phyloP scores from a whole-genome alignment of 345 rosid genomes.

The Leavenworthia alabamica region DNA sequence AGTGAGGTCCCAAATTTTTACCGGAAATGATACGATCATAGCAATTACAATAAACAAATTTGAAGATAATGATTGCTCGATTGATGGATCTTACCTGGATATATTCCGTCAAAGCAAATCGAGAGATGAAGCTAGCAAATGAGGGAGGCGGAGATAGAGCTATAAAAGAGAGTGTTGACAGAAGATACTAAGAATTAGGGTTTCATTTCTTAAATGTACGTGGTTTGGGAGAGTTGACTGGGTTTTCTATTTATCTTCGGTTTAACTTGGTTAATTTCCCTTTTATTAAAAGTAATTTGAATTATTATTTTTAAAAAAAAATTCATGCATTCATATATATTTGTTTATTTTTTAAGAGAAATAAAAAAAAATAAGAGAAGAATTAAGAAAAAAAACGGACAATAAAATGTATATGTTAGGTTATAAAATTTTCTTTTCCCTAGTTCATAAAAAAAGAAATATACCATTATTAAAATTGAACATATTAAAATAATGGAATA shows the following conservation, averaged over 20 bases:
- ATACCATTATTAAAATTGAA: background rate
- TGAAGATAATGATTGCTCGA: background rate
- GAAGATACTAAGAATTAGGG: constrained; percentile 16
- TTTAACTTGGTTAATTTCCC: background rate
- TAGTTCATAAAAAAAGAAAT: background rate
- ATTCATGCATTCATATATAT: too few species aligned
- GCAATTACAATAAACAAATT: background rate
- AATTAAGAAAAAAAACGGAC: too few species aligned
- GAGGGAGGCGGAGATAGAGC: constrained; percentile 26
- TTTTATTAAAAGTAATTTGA: too few species aligned
- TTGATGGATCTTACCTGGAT: constrained; percentile 23
- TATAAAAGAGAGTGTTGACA: background rate
- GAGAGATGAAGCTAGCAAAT: background rate
- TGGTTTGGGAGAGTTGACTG: background rate
- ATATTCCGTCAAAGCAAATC: constrained; percentile 22
- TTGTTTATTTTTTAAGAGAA: too few species aligned
- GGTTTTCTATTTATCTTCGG: constrained; percentile 18
- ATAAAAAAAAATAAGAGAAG: too few species aligned
- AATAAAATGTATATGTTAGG: too few species aligned
- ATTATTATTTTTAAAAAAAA: too few species aligned
- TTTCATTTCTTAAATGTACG: background rate
- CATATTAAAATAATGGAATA: background rate
- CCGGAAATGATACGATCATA: background rate
- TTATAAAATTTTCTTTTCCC: too few species aligned
- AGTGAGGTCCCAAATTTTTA: background rate